phyloP scores from a whole-genome alignment of 139 green algal genomes.

The Yamagishiella unicocca region DNA sequence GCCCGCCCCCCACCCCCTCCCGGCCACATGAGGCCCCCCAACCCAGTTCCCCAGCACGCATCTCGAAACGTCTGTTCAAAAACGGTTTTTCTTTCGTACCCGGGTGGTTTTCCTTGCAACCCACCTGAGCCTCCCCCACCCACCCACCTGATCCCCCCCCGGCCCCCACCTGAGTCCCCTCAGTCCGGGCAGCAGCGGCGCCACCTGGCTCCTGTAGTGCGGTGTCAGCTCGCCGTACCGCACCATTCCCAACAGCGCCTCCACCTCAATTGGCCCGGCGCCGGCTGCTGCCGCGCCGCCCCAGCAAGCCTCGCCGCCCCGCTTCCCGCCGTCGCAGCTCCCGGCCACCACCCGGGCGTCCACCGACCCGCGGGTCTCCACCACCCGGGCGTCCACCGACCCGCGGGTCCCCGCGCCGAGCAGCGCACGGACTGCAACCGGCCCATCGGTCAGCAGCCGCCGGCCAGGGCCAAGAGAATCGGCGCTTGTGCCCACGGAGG shows the following conservation, averaged over 20 bases:
- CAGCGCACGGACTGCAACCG: neutral
- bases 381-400: neutral
- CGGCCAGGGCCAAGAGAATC: neutral
- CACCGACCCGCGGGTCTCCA: neutral
- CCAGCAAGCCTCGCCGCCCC: neutral
- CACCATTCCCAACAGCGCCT: constrained; percentile 1
- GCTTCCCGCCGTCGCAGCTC: neutral
- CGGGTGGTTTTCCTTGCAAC: neutral
- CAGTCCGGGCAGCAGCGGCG: constrained; percentile 25
- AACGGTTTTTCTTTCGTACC: neutral
- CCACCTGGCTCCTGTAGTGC: constrained; percentile 7
- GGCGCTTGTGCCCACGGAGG: neutral
- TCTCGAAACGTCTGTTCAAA: neutral
- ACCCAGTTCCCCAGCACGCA: neutral
- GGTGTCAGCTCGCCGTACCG: neutral
- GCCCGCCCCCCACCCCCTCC: neutral
- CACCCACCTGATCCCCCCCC: neutral
- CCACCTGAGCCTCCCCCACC: no score
- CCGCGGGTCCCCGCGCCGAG: neutral
- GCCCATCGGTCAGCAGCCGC: neutral
- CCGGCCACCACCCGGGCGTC: neutral
- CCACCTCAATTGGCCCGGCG: neutral
- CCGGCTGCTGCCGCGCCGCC: no score
- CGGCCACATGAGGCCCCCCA: no score
- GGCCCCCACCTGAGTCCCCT: neutral